Conservation (phyloP, 148 eudicot genomes). For the Fagopyrum tataricum region DNA sequence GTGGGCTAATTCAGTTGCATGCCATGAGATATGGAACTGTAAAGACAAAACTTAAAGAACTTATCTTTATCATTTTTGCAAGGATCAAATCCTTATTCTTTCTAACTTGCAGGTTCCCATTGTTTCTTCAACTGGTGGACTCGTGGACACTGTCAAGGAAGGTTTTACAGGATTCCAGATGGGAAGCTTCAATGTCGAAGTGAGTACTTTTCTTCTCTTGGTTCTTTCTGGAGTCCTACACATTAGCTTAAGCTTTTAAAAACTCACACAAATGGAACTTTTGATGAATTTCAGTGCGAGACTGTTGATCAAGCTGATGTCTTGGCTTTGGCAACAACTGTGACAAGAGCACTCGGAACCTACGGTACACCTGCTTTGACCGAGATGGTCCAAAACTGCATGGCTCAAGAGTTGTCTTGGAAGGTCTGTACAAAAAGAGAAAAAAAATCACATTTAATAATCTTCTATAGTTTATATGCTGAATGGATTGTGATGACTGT, state of each 20-base stretch:
- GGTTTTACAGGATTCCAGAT: constrained; percentile 93
- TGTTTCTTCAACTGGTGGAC: constrained; percentile 95
- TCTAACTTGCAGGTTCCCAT: constrained; percentile 53
- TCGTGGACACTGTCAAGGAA: constrained; percentile 89
- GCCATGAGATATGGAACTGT: constrained; percentile 98
- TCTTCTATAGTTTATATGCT: not conserved
- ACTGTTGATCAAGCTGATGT: constrained; percentile 73
- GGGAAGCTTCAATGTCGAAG: constrained; percentile 85
- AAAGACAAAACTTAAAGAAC: constrained; percentile 2
- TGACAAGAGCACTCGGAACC: constrained; percentile 52
- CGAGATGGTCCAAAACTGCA: constrained; percentile 77
- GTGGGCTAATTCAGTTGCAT: constrained; percentile 93
- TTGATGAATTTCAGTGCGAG: constrained; percentile 43
- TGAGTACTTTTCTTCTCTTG: constrained; percentile 15
- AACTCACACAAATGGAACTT: not conserved
- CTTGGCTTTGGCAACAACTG: constrained; percentile 47
- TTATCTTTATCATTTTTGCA: not conserved
- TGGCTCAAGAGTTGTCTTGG: constrained; percentile 95
- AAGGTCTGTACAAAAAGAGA: constrained; percentile 42
- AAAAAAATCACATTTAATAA: not conserved
- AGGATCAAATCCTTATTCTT: not conserved
- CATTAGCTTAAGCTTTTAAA: not conserved
- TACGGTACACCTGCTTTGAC: constrained; percentile 52
- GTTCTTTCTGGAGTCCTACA: not conserved
- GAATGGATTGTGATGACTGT: not conserved